phyloP scores from a whole-genome alignment of 1,284 basidiomycete species.

The Marasmius oreades region DNA sequence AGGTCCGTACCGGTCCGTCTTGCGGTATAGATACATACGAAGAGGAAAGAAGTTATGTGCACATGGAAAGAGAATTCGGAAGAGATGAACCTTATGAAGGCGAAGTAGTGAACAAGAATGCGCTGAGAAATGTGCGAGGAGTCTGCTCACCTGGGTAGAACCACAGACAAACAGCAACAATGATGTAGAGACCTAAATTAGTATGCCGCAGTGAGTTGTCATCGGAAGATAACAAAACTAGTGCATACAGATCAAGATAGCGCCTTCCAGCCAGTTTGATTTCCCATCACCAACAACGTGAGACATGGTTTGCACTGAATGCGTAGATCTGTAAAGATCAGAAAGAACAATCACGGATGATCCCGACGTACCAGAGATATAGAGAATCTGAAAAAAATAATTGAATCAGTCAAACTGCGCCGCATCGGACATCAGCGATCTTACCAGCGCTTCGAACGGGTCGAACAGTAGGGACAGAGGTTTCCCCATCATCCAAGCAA shows the following conservation, averaged over 20 bases:
- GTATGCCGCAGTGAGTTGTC: not conserved
- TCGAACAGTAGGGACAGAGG: slow-evolving; percentile 65
- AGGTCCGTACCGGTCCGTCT: not conserved
- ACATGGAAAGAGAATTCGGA: not conserved
- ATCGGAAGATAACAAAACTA: not conserved
- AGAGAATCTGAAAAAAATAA: slow-evolving; percentile 28
- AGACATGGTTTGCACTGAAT: slow-evolving; percentile 71
- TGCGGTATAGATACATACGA: not conserved
- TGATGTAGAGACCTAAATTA: slow-evolving; percentile 30
- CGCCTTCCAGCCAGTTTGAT: slow-evolving; percentile 80
- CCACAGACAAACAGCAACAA: slow-evolving; percentile 39
- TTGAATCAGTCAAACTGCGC: not conserved
- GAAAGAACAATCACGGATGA: not conserved
- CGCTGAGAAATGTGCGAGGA: not conserved
- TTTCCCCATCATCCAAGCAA: slow-evolving; percentile 65
- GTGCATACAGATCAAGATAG: slow-evolving; percentile 64
- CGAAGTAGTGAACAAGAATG: not conserved
- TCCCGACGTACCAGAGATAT: slow-evolving; percentile 28
- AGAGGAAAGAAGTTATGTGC: not conserved
- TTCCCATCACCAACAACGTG: slow-evolving; percentile 82
- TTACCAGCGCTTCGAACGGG: slow-evolving; percentile 61
- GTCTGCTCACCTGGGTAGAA: slow-evolving; percentile 33
- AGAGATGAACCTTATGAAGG: not conserved
- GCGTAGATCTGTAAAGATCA: not conserved
- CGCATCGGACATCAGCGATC: not conserved